These are phyloP conservation scores for Piper betle DNA, from an alignment of 164 flowering plant genomes.

Conservation along the genomic window DNA sequence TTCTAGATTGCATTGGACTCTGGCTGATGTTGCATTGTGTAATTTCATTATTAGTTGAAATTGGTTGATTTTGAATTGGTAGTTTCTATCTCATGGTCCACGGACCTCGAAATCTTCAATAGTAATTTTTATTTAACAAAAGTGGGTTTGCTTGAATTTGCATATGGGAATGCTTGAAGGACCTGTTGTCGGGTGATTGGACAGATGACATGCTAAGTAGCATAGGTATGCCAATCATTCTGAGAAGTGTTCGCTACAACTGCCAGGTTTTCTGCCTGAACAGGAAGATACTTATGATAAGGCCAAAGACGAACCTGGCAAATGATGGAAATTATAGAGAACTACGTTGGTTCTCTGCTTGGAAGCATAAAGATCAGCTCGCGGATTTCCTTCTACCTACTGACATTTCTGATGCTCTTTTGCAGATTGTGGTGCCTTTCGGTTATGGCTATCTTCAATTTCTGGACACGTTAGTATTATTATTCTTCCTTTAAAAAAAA, in stretches of 20 bases:
- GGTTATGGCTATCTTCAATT: slow-evolving; percentile 88
- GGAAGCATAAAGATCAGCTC: slow-evolving; percentile 68
- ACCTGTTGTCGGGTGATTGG: slow-evolving; percentile 67
- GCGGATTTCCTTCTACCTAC: slow-evolving; percentile 68
- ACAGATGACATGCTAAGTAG: slow-evolving; percentile 87
- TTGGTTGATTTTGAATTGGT: slow-evolving; percentile 3
- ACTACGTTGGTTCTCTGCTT: slow-evolving; percentile 88
- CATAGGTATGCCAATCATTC: slow-evolving; percentile 88
- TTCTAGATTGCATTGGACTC: no score
- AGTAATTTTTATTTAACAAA: slow-evolving; percentile 19
- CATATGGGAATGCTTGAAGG: slow-evolving; percentile 96
- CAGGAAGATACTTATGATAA: slow-evolving; percentile 77
- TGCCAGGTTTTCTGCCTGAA: slow-evolving; percentile 81
- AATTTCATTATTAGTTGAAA: neutral
- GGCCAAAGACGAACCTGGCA: slow-evolving; percentile 97
- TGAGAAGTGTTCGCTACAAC: slow-evolving; percentile 83
- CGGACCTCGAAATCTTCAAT: neutral
- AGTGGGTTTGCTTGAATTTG: slow-evolving; percentile 47
- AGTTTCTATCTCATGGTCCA: neutral
- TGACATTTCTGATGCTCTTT: slow-evolving; percentile 55
- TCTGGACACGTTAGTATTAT: slow-evolving; percentile 61
- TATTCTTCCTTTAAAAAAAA: slow-evolving; percentile 42
- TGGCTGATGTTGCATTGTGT: neutral
- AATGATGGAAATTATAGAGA: slow-evolving; percentile 95
- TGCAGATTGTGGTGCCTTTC: slow-evolving; percentile 66